Base-by-base conservation (phyloP, 352 stramenopile genomes). In the Elongisporangium senticosum region DNA sequence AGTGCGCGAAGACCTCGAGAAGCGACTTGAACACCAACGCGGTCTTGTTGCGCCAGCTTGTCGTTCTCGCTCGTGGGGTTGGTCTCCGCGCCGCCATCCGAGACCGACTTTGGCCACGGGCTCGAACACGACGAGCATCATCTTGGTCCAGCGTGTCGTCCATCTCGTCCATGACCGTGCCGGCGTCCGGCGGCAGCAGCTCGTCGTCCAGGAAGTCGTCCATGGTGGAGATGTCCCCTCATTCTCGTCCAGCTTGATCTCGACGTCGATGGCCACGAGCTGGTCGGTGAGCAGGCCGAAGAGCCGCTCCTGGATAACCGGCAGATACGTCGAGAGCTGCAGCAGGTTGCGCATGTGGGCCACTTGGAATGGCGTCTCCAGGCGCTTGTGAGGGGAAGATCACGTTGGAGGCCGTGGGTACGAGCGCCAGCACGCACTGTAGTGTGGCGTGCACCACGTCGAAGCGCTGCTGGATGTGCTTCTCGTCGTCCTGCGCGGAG, bases 101-200 rank as follows among this genome's bases (percentile, higher is more conserved):
- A 58, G 19, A 43, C 8, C 15, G 33, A 28, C 37, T 54, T n/a
- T 56, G 33, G 58, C 60, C 49, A 96, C 83, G 59, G 95, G 83
- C 43, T 93, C 77, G 65, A 96, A 95, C 71, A 94, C 87, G 39
- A 93, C 59, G 26, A 93, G 71, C 86, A 96, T 93, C 75, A 96
- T 86, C 28, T n/a, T 87, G 67, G 56, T 96, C 87, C 6, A 96
- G 71, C 57, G 95, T 96, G 52, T 96, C 81, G 0, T 86, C 84
- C 77, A 94, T 93, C 51, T 89, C 81, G 49, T 95, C 83, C 22
- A 95, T 60, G 23, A 81, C 65, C 13, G 62, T 62, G 37, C 61
- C 63, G 7, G 67, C 49, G 33, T 82, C 63, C 24, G 70, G 75
- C 22, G 82, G 77, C 21, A 93, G 53, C 56, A 95, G 62, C 33